Evolutionary conservation across 306 rosid genomes (phyloP), one percentile per base, ranked within the genome.

Genomic region (Mimosa pudica): DNA sequence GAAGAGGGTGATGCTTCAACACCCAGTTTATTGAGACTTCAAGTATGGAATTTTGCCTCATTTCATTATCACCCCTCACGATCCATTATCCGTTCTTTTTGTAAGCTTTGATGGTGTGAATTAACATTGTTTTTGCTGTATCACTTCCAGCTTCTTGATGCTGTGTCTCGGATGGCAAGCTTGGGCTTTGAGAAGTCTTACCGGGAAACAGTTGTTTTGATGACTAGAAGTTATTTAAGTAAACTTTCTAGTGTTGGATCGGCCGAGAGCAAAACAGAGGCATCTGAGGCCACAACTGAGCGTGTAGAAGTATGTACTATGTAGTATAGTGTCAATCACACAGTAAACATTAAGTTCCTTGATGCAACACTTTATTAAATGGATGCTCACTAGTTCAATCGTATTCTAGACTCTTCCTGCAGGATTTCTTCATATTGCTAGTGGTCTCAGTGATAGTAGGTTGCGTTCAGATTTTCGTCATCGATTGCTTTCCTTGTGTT

Each of bases 1-100:
- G 98, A 95, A 84, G 99, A 93, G 93, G 98, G 99, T 5, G 98
- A 95, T 82, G 99, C 99, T 79, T 90, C 99, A 79, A 86, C 91
- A 83, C 98, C 99, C 73, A 88, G 97, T 89, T 89, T 90, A 82
- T 80, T 95, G 91, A 85, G 99, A 90, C 98, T 95, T 45, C 93
- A 89, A 72, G 99, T 95, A 93, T 79, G 92, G 80, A 85, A 87
- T 83, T 30, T 82, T 86, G 69, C 80, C 80, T 80, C 81, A 57
- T 77, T 54, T 18, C 71, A 3, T 45, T 72, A 45, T 74, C 66
- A 46, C 36, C 57, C 10, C n/a, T 75, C 66, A 69, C 64, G 72
- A 70, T 54, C 63, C 44, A 57, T 77, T 80, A 58, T 79, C 63
- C 81, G 18, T 79, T 24, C 30, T 81, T 69, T 76, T 36, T 51